Evolutionary conservation across 352 stramenopile species (phyloP).

Genomic region (Bremia lactucae): DNA sequence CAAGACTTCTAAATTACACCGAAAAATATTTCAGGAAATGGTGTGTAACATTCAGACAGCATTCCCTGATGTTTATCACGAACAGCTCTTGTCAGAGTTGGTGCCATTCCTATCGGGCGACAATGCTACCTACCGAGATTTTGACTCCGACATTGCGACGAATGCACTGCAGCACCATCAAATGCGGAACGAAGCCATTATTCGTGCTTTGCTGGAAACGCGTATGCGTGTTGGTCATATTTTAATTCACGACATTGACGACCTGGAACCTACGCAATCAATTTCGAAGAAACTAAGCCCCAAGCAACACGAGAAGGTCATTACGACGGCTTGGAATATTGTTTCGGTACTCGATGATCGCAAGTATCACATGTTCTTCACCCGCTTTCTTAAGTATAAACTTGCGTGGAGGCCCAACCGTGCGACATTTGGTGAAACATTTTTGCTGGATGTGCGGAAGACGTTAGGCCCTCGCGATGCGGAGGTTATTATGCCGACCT

Average conservation of each 20-base stretch:
- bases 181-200: slow-evolving; percentile 69
- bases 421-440: slow-evolving; percentile 66
- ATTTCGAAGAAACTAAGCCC: slow-evolving; percentile 47
- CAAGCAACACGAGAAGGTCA: slow-evolving; percentile 62
- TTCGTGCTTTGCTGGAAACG: slow-evolving; percentile 65
- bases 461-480: slow-evolving; percentile 45
- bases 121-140: slow-evolving; percentile 62
- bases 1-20: slow-evolving; percentile 78
- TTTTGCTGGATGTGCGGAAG: slow-evolving; percentile 62
- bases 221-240: slow-evolving; percentile 81
- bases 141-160: slow-evolving; percentile 51
- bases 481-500: slow-evolving; percentile 66
- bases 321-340: slow-evolving; percentile 80
- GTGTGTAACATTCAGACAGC: slow-evolving; percentile 77
- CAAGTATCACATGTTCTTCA: slow-evolving; percentile 84
- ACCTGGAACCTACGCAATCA: slow-evolving; percentile 47
- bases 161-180: slow-evolving; percentile 65
- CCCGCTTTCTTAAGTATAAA: slow-evolving; percentile 81
- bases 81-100: slow-evolving; percentile 46
- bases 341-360: slow-evolving; percentile 73
- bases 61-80: slow-evolving; percentile 53
- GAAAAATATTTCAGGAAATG: slow-evolving; percentile 85
- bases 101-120: slow-evolving; percentile 76
- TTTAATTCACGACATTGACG: slow-evolving; percentile 74
- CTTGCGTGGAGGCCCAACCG: slow-evolving; percentile 74